Evolutionary conservation across 768 basidiomycete genomes (phyloP), one percentile per base, ranked within the genome.

Genomic region (Trametes cubensis): DNA sequence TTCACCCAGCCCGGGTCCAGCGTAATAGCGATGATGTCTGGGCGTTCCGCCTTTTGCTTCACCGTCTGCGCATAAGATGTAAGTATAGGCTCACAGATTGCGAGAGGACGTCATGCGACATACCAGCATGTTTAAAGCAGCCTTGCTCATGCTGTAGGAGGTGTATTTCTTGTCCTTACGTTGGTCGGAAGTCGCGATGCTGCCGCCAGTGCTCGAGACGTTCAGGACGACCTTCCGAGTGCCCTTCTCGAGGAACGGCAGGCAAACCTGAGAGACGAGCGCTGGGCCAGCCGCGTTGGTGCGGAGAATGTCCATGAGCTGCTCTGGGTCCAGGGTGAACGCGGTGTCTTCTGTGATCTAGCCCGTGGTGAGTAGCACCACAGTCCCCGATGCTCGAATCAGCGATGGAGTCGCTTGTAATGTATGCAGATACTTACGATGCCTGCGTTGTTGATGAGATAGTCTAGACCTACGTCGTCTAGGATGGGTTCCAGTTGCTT

Each of bases 391-490:
- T 5, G 15, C 15, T 1, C 14, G 10, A 23, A 15, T 41, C n/a
- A 20, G 18, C 25, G 20, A 14, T 17, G 13, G 14, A 14, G n/a
- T n/a, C n/a, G 28, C 7, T 28, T 46, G 52, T 73, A 8, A 5
- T 14, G 39, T 20, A 20, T 25, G 10, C n/a, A n/a, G 17, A 11
- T 15, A 70, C 76, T 55, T 54, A 77, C 76, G 23, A 76, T 62
- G 0, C 67, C 77, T 4, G 77, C 76, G 42, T 77, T 78, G 67
- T 78, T 80, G 55, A 78, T 58, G 25, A 80, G 68, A 50, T 77
- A 79, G 65, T 80, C 76, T 6, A 79, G 66, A 10, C 78, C 76
- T 0, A 48, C 23, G 30, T 65, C 64, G 3, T 64, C 70, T 14
- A 79, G 64, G 23, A 75, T 58, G 39, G 50, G 66, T 42, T 63